Base-by-base conservation (phyloP, 257 asterid species). In the Catharanthus roseus region DNA sequence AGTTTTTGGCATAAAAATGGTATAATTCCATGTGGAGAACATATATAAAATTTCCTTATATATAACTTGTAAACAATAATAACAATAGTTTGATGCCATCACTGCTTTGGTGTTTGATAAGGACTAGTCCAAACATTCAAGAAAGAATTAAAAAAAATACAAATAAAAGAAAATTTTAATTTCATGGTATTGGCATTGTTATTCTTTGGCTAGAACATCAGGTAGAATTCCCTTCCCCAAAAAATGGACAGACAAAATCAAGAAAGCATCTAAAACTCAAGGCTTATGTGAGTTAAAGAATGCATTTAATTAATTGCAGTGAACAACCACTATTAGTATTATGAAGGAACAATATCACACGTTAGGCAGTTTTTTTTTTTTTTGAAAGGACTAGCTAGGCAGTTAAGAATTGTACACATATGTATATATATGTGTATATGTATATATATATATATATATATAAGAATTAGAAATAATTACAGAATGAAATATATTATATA, bases 91-190 rank as follows among this genome's bases (percentile, higher is more conserved):
- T 9, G 50, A 12, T 3, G 16, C 57, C 26, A 51, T 51, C 26
- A 10, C 26, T 5, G 57, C 57, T 11, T 57, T 57, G 64, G 64
- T 57, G 64, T 57, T n/a, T 57, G 64, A 57, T 28, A 57, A 57
- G 6, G 64, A 57, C 38, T 57, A 57, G 38, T 26, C 64, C 12
- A 28, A 26, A 57, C 64, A 28, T 57, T 57, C 41, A 29, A 15
- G 65, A 28, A 36, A 58, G 41, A 58, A 58, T 29, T 58, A 58
- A 23, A 18, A 3, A 15, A 15, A 29, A 58, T 58, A 58, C 41
- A 29, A 29, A 29, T 11, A 9, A 58, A 8, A n/a, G n/a, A n/a
- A 38, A 38, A 38, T 38, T 38, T 15, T 13, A 29, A 28, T 57
- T 28, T 60, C 65, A 60, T 60, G 65, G 10, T 21, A 28, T 58